Base-by-base conservation (phyloP, 1,284 basidiomycete species). In the Microbotryomycetes sp. region DNA sequence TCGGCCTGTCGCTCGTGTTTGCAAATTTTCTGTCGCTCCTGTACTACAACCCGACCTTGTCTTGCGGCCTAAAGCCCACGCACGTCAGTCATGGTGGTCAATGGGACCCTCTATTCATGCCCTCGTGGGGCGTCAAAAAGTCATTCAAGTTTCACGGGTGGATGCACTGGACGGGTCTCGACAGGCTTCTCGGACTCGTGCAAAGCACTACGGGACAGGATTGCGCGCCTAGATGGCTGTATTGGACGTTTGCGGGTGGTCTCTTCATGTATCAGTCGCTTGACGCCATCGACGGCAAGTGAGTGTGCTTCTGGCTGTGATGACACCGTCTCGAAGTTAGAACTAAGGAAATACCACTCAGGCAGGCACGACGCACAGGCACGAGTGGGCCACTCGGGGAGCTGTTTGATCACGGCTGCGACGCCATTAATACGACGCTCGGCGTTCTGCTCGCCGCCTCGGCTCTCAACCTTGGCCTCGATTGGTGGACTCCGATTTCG, bases 311-410 rank as follows among this genome's bases (percentile, higher is more conserved):
- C 35, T 41, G 35, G 18, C 35, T 41, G 18, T 18, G 9, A 41
- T 41, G 18, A 9, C 11, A 41, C 35, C 35, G 18, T 41, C 35
- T 80, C 65, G 75, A 77, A 9, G 76, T 76, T 57, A 74, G 76
- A 66, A 93, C 91, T 13, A 96, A 96, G 35, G 35, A 9, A 41
- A 9, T 18, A 41, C 9, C 9, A 9, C 9, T 41, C 35, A 41
- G 35, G 76, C 94, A 98, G 77, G 94, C 94, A 15, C 80, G 94
- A 56, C 78, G 93, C 57, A 96, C 92, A 0, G 90, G 90, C 3
- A 97, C 97, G 89, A 88, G 92, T 23, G 91, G 93, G 3, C 94
- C 94, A 3, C 78, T 52, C 21, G 94, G 94, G 21, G 90, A 97
- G 75, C 85, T 96, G 82, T 97, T 97, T 74, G 94, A 98, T 75